phyloP scores from a whole-genome alignment of 106 monocot genomes.

The Dendrobium chrysotoxum region DNA sequence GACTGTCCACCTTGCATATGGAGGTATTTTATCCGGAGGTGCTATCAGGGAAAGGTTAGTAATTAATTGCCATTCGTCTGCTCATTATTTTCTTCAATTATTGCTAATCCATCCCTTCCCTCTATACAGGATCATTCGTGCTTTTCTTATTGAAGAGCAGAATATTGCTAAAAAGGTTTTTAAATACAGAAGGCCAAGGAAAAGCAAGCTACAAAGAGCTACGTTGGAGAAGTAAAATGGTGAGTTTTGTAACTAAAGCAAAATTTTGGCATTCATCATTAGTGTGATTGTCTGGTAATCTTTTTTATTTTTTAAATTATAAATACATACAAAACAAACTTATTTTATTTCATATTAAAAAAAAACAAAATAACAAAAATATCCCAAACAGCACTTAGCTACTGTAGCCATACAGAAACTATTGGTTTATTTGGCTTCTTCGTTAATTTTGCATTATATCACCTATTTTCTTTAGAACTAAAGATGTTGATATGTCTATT shows the following conservation, averaged over 20 bases:
- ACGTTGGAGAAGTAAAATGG: neutral
- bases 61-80: neutral
- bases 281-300: neutral
- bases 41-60: conserved; percentile 54
- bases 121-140: conserved; percentile 30
- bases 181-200: conserved; percentile 41
- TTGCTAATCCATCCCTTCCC: neutral
- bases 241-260: neutral
- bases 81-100: neutral
- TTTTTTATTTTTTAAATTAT: too few relatives aligned
- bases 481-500: neutral
- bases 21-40: conserved; percentile 48
- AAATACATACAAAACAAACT: neutral
- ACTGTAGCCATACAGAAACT: neutral
- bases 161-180: conserved; percentile 40
- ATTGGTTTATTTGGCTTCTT: neutral
- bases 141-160: conserved; percentile 48
- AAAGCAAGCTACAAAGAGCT: conserved; percentile 27
- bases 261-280: neutral
- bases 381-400: too few relatives aligned
- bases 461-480: neutral
- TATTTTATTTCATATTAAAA: too few relatives aligned
- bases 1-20: conserved; percentile 61
- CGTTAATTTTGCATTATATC: neutral
- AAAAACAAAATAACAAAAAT: too few relatives aligned